Conservation (phyloP, 805 yeast genomes). For the Starmerella powellii region DNA sequence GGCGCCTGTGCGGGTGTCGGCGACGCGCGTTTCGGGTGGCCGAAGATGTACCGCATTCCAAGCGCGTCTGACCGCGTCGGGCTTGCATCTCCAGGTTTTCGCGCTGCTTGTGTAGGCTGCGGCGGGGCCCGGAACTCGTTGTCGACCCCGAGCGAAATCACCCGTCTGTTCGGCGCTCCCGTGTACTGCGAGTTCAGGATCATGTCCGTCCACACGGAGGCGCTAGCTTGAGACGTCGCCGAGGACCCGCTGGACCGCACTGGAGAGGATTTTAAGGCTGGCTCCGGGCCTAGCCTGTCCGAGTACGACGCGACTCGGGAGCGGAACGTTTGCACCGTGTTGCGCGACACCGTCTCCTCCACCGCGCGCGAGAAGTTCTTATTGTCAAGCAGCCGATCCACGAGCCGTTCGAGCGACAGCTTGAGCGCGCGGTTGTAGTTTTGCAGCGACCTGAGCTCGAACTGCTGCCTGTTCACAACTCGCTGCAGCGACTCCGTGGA, state of each 20-base stretch:
- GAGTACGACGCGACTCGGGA: slow-evolving; percentile 16
- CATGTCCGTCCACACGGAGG: slow-evolving; percentile 13
- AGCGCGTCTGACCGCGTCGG: background rate
- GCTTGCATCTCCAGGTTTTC: background rate
- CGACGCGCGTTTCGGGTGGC: background rate
- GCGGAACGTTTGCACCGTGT: slow-evolving; percentile 16
- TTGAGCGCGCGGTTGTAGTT: slow-evolving; percentile 28
- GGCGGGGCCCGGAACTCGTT: slow-evolving; percentile 6
- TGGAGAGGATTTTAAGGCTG: no score
- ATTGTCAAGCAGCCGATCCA: slow-evolving; percentile 28
- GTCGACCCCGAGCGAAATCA: slow-evolving; percentile 21
- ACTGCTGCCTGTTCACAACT: slow-evolving; percentile 21
- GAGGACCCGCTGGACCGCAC: no score
- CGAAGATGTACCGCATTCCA: background rate
- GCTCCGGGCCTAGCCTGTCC: background rate
- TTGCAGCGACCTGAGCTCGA: slow-evolving; percentile 24
- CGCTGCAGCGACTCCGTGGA: background rate
- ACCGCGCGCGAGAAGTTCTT: slow-evolving; percentile 24
- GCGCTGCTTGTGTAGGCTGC: background rate
- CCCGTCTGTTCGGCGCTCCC: slow-evolving; percentile 17
- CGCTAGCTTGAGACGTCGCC: no score
- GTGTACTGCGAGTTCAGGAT: slow-evolving; percentile 16
- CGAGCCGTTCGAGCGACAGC: slow-evolving; percentile 28
- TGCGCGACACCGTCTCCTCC: slow-evolving; percentile 20
- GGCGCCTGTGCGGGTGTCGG: background rate